Evolutionary conservation across 2,329 filamentous ascomycete species (phyloP), one percentile per base, ranked within the genome.

Genomic region (Chalaropsis ovoidea): DNA sequence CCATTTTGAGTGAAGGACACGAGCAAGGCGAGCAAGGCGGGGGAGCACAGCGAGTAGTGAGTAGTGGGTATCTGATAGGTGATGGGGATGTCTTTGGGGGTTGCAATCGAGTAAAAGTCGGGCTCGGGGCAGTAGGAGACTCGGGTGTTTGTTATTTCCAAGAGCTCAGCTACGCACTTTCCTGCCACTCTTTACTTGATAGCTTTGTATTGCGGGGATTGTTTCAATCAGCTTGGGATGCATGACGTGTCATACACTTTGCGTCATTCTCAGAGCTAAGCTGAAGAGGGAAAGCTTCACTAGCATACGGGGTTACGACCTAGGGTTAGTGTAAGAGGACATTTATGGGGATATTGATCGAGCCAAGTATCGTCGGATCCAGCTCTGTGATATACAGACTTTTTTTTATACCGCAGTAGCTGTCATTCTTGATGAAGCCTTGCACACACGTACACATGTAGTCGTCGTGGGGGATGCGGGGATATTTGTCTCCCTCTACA

Each of bases 1-100:
- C 68, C 69, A 70, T 70, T 27, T 15, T 61, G 49, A 13, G 15
- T 65, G 27, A 31, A 31, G 31, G 31, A 6, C 2, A 31, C 31
- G 31, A 11, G n/a, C 22, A 27, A 54, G 22, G 11, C 8, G 4
- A 47, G n/a, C n/a, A 60, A n/a, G 17, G 13, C 47, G 10, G 7
- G 11, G 47, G 10, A 49, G 17, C 22, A 24, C 11, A 49, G n/a
- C 5, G 15, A 6, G 15, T 19, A 45, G 43, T 1, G 43, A 5
- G 13, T 45, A n/a, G 43, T 13, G 43, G 6, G 5, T 47, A 47
- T 7, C 45, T 6, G 17, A 22, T 19, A 47, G 45, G 35, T 39
- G 35, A n/a, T n/a, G n/a, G n/a, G n/a, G 31, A 6, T 31, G 31
- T 39, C 35, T 39, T 39, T 39, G 35, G 8, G 8, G 35, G 35